These are phyloP conservation scores for Ascodesmis nigricans DNA, from an alignment of 495 filamentous ascomycete genomes.

Conservation along the genomic window DNA sequence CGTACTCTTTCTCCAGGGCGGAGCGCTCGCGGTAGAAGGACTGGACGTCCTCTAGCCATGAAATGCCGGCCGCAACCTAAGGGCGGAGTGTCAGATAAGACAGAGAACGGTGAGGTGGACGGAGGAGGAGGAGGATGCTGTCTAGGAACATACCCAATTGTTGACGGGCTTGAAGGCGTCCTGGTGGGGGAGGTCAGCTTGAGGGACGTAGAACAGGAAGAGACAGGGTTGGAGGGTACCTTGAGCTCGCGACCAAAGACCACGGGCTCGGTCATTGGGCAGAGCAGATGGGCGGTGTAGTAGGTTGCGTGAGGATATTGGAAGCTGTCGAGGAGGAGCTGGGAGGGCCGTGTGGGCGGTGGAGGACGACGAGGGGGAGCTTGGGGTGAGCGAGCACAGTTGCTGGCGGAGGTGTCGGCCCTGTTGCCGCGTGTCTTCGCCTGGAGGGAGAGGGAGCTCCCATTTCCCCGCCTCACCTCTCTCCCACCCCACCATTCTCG, in stretches of 20 bases:
- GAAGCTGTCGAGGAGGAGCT: too few species aligned
- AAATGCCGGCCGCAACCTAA: conserved; percentile 54
- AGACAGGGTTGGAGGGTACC: conserved; percentile 28
- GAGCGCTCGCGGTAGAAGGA: conserved; percentile 91
- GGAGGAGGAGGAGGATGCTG: conserved; percentile 12
- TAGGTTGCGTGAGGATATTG: too few species aligned
- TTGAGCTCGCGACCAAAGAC: conserved; percentile 81
- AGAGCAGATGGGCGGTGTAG: too few species aligned
- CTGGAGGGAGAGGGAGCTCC: too few species aligned
- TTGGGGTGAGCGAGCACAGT: too few species aligned
- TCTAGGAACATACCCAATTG: conserved; percentile 42
- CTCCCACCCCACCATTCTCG: too few species aligned
- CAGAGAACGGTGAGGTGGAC: conserved; percentile 13
- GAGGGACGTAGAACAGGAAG: conserved; percentile 3
- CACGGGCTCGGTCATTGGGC: too few species aligned
- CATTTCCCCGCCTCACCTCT: too few species aligned
- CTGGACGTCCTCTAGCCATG: conserved; percentile 91
- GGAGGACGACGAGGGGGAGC: too few species aligned
- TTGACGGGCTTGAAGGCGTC: conserved; percentile 92
- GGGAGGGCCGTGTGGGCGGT: too few species aligned
- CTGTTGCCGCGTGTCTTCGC: too few species aligned
- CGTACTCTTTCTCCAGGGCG: conserved; percentile 89
- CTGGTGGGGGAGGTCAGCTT: conserved; percentile 26
- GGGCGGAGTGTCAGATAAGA: neutral
- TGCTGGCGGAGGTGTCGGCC: too few species aligned